Conservation (phyloP, 352 stramenopile species). For the Albugo candida region DNA sequence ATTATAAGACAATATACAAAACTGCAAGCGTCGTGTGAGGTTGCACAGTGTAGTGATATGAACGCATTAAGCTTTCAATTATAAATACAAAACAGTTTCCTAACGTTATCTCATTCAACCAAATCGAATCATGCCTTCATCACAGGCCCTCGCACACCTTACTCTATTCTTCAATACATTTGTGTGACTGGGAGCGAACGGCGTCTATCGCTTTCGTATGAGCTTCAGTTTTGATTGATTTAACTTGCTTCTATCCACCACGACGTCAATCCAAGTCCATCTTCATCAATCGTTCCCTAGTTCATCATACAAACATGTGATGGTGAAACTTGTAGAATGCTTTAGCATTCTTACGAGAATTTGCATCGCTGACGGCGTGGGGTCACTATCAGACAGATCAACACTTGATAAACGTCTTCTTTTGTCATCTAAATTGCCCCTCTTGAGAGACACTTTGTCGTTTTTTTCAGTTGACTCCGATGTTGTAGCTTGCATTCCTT, state of each 20-base stretch:
- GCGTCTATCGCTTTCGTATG: too few relatives aligned
- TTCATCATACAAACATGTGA: neutral
- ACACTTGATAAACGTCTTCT: slow-evolving; percentile 64
- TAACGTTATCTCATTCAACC: too few relatives aligned
- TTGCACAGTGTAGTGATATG: too few relatives aligned
- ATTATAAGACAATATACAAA: too few relatives aligned
- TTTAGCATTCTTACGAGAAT: slow-evolving; percentile 31
- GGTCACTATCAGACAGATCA: slow-evolving; percentile 65
- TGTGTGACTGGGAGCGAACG: too few relatives aligned
- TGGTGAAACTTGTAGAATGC: neutral
- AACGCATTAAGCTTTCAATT: too few relatives aligned
- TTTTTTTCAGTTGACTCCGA: slow-evolving; percentile 61
- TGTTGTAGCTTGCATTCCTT: slow-evolving; percentile 70
- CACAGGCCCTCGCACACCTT: too few relatives aligned
- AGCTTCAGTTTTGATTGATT: too few relatives aligned
- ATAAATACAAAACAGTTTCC: too few relatives aligned
- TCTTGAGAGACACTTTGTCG: slow-evolving; percentile 9
- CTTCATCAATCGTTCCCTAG: slow-evolving; percentile 75
- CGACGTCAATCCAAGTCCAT: slow-evolving; percentile 60
- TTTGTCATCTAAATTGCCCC: slow-evolving; percentile 48
- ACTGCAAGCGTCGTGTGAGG: too few relatives aligned
- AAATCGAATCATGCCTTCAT: too few relatives aligned
- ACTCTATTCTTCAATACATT: too few relatives aligned
- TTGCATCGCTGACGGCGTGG: slow-evolving; percentile 62
- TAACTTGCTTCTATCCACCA: slow-evolving; percentile 26